Evolutionary conservation across 2,329 filamentous ascomycete species (phyloP), one percentile per base, ranked within the genome.

Genomic region (Cladosporium sp.): DNA sequence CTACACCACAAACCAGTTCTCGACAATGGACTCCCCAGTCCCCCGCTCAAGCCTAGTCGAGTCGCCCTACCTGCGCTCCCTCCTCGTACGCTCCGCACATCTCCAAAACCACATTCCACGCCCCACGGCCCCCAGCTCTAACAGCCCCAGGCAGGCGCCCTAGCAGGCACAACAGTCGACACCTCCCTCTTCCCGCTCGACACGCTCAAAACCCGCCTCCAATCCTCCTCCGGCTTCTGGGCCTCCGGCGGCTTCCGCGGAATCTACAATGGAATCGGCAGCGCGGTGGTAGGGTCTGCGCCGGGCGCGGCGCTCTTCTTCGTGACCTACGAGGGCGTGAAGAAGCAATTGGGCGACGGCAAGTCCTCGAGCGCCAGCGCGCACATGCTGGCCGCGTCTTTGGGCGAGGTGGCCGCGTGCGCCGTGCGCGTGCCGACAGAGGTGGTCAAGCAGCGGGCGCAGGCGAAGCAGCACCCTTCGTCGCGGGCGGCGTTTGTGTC

Each of bases 261-360:
- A 55, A 89, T 97, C 62, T 99, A 99, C 76, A 86, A 88, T 40
- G 93, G 93, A 66, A 83, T 99, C 13, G 93, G 92, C 43, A 89
- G 84, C 52, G 90, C 91, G 1, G 77, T 97, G 44, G 85, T 96
- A 52, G 93, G 95, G 24, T 95, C 89, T 40, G 92, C 93, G 0
- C 93, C 93, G 0, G 89, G 90, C 50, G 93, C 95, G 1, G 92
- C 93, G 38, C 88, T 96, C 65, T 99, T 99, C 82, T 99, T 99
- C 80, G 56, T 66, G 57, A 57, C 63, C 54, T 57, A 65, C 56
- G 56, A 66, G 48, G 51, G 57, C 49, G 54, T 61, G 54, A 60
- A 72, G 58, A 50, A 43, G 29, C 20, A 50, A 7, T 48, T 56
- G 19, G 55, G n/a, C n/a, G n/a, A n/a, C n/a, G n/a, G 22, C 13